phyloP scores from a whole-genome alignment of 1,284 basidiomycete genomes.

The Cryptococcus neoformans region DNA sequence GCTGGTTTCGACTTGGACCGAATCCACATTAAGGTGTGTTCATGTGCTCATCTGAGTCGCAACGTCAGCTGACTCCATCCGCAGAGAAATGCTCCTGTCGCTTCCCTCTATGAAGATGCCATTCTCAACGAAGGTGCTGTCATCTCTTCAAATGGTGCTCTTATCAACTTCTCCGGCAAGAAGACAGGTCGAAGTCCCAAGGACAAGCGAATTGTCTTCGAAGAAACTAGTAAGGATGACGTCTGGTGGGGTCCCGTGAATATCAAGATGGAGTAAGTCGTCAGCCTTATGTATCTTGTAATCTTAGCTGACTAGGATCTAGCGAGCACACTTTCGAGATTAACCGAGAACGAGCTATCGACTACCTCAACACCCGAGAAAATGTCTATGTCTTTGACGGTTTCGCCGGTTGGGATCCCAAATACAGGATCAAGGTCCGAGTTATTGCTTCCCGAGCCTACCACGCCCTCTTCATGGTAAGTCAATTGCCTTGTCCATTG shows the following conservation, averaged over 20 bases:
- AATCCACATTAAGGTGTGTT: conserved; percentile 51
- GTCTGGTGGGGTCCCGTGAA: conserved; percentile 99
- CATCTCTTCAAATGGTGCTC: conserved; percentile 90
- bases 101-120: conserved; percentile 96
- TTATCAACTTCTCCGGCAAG: conserved; percentile 99
- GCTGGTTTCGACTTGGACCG: conserved; percentile 91
- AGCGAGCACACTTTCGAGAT: conserved; percentile 97
- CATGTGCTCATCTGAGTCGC: too few species aligned
- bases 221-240: conserved; percentile 95
- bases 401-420: conserved; percentile 89
- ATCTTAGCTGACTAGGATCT: neutral
- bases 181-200: conserved; percentile 98
- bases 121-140: conserved; percentile 97
- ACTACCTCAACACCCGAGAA: conserved; percentile 98
- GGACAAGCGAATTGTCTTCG: conserved; percentile 99
- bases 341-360: conserved; percentile 99
- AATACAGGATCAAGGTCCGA: conserved; percentile 99
- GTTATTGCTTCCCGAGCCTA: conserved; percentile 98
- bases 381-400: conserved; percentile 99
- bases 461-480: conserved; percentile 98
- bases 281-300: conserved; percentile 3
- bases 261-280: conserved; percentile 94
- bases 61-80: conserved; percentile 28
- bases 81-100: conserved; percentile 94
- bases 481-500: conserved; percentile 36